Conservation (phyloP, 805 yeast genomes). For the Yarrowia sp. region DNA sequence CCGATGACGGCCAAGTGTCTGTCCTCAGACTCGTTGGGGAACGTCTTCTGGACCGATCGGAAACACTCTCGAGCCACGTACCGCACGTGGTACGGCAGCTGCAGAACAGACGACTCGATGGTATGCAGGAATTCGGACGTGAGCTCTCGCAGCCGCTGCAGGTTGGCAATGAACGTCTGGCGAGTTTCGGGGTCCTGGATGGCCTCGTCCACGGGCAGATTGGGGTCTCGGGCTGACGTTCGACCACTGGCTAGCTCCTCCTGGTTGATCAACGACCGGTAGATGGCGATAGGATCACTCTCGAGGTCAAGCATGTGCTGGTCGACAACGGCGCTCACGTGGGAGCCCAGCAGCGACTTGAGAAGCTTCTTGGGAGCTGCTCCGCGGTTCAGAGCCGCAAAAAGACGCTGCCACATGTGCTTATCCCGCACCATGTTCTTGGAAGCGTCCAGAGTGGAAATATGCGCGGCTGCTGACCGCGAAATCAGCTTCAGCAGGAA, state of each 20-base stretch:
- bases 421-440: conserved; percentile 44
- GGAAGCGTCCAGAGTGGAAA: conserved; percentile 39
- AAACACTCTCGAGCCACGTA: conserved; percentile 59
- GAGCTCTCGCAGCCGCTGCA: conserved; percentile 75
- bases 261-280: conserved; percentile 46
- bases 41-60: conserved; percentile 39
- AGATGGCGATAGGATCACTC: conserved; percentile 69
- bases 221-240: conserved; percentile 52
- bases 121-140: conserved; percentile 66
- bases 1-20: conserved; percentile 73
- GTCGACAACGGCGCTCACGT: conserved; percentile 48
- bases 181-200: conserved; percentile 82
- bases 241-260: conserved; percentile 50
- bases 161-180: conserved; percentile 69
- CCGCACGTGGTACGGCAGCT: conserved; percentile 64
- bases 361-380: conserved; percentile 50
- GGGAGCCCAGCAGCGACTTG: conserved; percentile 51
- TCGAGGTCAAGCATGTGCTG: conserved; percentile 64
- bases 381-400: conserved; percentile 53
- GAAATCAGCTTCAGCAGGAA: conserved; percentile 67
- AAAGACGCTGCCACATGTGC: conserved; percentile 55
- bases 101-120: conserved; percentile 55
- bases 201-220: conserved; percentile 67
- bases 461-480: conserved; percentile 46
- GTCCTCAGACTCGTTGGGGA: conserved; percentile 51